Conservation (phyloP, 2,329 filamentous ascomycete genomes). For the Ascomycota sp. region DNA sequence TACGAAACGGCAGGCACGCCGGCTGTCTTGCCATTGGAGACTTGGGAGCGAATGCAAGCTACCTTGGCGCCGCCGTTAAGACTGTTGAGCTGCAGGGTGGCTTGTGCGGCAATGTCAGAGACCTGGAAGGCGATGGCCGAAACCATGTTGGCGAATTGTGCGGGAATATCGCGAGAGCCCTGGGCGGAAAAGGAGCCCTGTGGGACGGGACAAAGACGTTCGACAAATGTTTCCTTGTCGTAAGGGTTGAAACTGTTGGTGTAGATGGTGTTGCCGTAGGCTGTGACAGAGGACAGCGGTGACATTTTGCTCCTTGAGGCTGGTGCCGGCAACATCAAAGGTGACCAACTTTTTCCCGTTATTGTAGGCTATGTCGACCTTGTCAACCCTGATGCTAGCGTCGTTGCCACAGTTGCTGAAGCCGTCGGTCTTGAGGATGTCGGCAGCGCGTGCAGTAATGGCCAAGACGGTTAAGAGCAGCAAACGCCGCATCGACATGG, state of each 20-base stretch:
- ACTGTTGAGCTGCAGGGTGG: conserved; percentile 54
- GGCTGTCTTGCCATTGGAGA: conserved; percentile 75
- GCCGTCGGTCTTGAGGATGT: conserved; percentile 61
- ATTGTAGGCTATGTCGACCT: conserved; percentile 62
- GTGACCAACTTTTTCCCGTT: conserved; percentile 48
- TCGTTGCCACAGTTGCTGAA: conserved; percentile 49
- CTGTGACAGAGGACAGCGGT: conserved; percentile 55
- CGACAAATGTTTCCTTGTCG: conserved; percentile 40
- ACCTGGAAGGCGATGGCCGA: conserved; percentile 77
- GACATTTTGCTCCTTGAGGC: conserved; percentile 55
- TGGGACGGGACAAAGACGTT: conserved; percentile 70
- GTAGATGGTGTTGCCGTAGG: conserved; percentile 72
- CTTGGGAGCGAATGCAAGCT: conserved; percentile 63
- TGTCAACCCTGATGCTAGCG: conserved; percentile 44
- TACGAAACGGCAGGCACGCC: conserved; percentile 60
- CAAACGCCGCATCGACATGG: conserved; percentile 12
- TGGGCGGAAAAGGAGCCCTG: conserved; percentile 50
- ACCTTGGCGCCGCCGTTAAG: conserved; percentile 39
- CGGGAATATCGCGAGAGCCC: conserved; percentile 52
- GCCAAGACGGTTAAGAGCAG: conserved; percentile 15
- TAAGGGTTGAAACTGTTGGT: conserved; percentile 71
- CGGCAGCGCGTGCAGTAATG: conserved; percentile 35
- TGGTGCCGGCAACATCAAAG: conserved; percentile 71
- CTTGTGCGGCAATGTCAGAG: conserved; percentile 74
- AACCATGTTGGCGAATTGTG: conserved; percentile 51